These are phyloP conservation scores for Apium graveolens DNA, from an alignment of 129 eudicot species.

Conservation along the genomic window DNA sequence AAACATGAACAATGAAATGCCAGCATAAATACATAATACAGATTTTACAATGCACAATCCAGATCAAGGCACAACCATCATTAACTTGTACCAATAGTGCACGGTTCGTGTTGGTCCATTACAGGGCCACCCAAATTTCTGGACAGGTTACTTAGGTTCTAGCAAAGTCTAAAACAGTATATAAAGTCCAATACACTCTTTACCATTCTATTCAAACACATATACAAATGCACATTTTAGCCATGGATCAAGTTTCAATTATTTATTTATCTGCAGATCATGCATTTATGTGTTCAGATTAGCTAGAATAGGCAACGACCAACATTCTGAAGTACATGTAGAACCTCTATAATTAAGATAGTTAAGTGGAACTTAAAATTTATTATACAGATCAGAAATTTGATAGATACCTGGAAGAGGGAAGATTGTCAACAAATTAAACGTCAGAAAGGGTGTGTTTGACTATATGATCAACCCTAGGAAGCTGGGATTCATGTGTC, in stretches of 20 bases:
- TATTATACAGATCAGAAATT: too few relatives aligned
- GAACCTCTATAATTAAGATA: not conserved
- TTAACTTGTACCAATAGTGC: not conserved
- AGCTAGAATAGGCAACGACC: not conserved
- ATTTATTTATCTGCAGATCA: not conserved
- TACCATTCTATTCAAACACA: not conserved
- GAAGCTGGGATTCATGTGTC: too few relatives aligned
- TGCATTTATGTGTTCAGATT: not conserved
- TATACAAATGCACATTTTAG: not conserved
- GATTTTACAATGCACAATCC: not conserved
- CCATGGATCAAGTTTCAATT: not conserved
- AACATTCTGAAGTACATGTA: not conserved
- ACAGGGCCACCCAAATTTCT: not conserved
- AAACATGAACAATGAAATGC: not conserved
- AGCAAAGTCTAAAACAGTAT: not conserved
- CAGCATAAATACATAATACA: not conserved
- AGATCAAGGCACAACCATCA: not conserved
- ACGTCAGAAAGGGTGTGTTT: not conserved
- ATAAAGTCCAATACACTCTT: not conserved
- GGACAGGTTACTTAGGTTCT: not conserved
- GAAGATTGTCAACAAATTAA: not conserved
- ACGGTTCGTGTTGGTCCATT: not conserved
- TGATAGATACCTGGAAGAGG: not conserved
- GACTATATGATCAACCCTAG: not conserved
- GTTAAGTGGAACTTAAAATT: not conserved